Evolutionary conservation across 257 asterid genomes (phyloP).

Genomic region (Ehretia macrophylla): DNA sequence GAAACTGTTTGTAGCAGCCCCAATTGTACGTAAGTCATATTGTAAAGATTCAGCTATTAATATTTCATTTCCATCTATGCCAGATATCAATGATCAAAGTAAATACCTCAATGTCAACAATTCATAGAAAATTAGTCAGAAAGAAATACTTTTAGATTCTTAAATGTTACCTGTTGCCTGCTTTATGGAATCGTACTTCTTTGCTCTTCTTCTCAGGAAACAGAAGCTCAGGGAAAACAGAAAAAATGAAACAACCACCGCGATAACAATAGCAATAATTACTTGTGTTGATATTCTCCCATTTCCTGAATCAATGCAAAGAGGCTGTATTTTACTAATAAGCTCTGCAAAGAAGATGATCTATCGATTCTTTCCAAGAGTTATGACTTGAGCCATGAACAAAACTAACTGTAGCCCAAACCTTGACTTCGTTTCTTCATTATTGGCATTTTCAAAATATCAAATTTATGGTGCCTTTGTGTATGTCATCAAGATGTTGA

Average conservation of each 20-base stretch:
- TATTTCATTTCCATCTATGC: background rate
- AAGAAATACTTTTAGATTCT: background rate
- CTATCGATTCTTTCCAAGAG: too few relatives aligned
- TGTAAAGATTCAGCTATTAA: background rate
- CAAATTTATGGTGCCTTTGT: too few relatives aligned
- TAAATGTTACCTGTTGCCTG: background rate
- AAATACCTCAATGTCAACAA: background rate
- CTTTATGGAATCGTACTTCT: background rate
- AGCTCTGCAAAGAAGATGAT: too few relatives aligned
- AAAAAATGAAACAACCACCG: background rate
- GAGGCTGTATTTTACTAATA: too few relatives aligned
- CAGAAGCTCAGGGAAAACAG: background rate
- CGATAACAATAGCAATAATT: slow-evolving; percentile 6
- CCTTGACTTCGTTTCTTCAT: too few relatives aligned
- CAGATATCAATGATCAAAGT: too few relatives aligned
- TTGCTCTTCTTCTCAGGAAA: slow-evolving; percentile 7
- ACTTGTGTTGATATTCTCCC: background rate
- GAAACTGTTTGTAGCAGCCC: slow-evolving; percentile 14
- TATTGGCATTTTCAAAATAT: too few relatives aligned
- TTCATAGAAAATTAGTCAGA: background rate
- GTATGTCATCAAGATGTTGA: too few relatives aligned
- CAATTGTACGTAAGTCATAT: slow-evolving; percentile 2
- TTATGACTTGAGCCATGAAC: too few relatives aligned
- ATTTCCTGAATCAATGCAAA: slow-evolving; percentile 4
- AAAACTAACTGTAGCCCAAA: too few relatives aligned